A percentile compares a stretch with the other conserved stretches of the same genome.
phyloP scores from a whole-genome alignment of 2,329 filamentous ascomycete species.

The Drechslerella coelobrocha region DNA sequence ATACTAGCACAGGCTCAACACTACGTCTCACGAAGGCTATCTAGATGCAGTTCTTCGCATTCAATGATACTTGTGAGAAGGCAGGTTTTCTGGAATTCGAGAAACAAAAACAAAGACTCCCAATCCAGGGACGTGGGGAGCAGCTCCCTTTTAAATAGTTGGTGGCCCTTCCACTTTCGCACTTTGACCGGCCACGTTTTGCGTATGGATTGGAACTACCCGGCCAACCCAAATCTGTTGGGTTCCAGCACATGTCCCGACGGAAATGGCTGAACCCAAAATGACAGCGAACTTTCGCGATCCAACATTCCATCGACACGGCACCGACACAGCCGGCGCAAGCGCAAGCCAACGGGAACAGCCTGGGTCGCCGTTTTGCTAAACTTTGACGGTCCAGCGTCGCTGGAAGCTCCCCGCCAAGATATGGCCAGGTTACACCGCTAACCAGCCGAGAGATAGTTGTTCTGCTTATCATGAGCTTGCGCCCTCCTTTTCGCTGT shows the following conservation, averaged over 20 bases:
- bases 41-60: constrained; percentile 32
- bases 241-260: constrained; percentile 33
- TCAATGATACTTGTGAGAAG: constrained; percentile 41
- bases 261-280: constrained; percentile 50
- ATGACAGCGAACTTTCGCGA: constrained; percentile 39
- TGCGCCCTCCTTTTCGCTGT: neutral
- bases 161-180: constrained; percentile 16
- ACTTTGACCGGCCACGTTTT: constrained; percentile 38
- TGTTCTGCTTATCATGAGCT: constrained; percentile 35
- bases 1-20: neutral
- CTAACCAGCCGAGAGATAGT: constrained; percentile 36
- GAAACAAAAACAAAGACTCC: constrained; percentile 34
- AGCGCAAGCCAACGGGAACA: constrained; percentile 16
- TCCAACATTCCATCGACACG: constrained; percentile 45
- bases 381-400: neutral
- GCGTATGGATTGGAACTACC: constrained; percentile 30
- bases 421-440: constrained; percentile 39
- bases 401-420: constrained; percentile 48
- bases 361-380: constrained; percentile 8
- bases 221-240: constrained; percentile 40
- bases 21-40: constrained; percentile 32
- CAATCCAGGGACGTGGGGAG: constrained; percentile 37
- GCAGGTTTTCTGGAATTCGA: constrained; percentile 44
- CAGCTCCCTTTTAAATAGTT: constrained; percentile 37
- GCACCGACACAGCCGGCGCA: constrained; percentile 26